Evolutionary conservation across 306 rosid species (phyloP).

Genomic region (Sicyos edulis): DNA sequence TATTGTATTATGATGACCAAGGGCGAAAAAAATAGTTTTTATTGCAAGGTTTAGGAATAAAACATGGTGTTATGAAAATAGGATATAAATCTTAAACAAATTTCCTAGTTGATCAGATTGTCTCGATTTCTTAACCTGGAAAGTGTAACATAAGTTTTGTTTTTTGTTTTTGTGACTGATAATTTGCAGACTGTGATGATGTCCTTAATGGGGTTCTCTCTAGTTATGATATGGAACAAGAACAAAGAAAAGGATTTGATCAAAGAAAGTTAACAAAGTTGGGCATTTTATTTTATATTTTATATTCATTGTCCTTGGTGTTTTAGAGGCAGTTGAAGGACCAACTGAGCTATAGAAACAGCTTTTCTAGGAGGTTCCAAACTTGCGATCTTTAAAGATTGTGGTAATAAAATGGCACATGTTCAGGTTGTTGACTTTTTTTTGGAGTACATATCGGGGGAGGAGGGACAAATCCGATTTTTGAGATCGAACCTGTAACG

Average conservation of each 20-base stretch:
- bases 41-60: background rate
- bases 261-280: conserved; percentile 22
- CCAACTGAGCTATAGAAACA: background rate
- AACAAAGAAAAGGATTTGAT: conserved; percentile 33
- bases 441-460: too few species aligned
- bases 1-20: background rate
- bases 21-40: background rate
- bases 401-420: background rate
- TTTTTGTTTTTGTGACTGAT: background rate
- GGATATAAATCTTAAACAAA: too few species aligned
- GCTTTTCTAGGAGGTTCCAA: background rate
- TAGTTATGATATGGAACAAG: conserved; percentile 75
- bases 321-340: conserved; percentile 5
- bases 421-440: background rate
- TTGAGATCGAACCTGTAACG: too few species aligned
- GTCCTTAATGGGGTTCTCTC: conserved; percentile 97
- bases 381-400: background rate
- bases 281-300: background rate
- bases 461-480: too few species aligned
- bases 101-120: background rate
- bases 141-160: background rate
- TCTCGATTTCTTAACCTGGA: background rate
- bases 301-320: background rate
- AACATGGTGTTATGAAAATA: background rate
- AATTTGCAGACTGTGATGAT: conserved; percentile 77